Percentiles rank a stretch among this genome's conserved stretches.
These are phyloP conservation scores for Akebia trifoliata DNA, from an alignment of 164 flowering plant genomes.

Conservation along the genomic window DNA sequence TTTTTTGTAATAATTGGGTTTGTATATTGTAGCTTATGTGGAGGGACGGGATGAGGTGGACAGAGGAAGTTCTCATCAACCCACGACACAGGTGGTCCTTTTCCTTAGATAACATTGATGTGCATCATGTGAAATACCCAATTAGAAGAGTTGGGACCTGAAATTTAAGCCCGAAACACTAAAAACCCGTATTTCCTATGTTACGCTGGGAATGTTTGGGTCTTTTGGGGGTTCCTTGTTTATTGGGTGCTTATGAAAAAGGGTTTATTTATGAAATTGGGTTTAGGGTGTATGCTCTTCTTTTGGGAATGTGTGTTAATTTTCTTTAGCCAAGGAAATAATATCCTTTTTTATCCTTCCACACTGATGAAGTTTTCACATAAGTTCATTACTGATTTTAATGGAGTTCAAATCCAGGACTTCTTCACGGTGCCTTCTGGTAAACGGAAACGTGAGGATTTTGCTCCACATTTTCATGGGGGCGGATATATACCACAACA, in stretches of 20 bases:
- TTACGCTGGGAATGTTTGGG: not conserved
- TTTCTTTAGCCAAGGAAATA: not conserved
- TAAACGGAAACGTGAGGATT: constrained; percentile 82
- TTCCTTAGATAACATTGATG: not conserved
- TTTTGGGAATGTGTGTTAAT: not conserved
- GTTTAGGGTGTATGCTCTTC: not conserved
- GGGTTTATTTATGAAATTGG: not conserved
- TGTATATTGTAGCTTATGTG: constrained; percentile 61
- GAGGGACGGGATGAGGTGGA: constrained; percentile 83
- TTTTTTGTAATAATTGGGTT: constrained; percentile 5
- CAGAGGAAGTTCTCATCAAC: constrained; percentile 57
- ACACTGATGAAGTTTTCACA: no score
- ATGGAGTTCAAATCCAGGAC: constrained; percentile 43
- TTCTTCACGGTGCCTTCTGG: constrained; percentile 61
- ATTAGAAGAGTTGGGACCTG: no score
- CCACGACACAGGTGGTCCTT: constrained; percentile 58
- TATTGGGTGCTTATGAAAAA: not conserved
- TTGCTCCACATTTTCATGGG: constrained; percentile 42
- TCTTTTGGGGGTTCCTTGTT: not conserved
- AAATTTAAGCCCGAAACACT: no score
- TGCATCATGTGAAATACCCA: not conserved
- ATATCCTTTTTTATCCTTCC: not conserved
- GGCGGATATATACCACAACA: constrained; percentile 89
- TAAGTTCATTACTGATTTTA: not conserved
- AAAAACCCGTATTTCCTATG: not conserved